Conservation (phyloP, 306 rosid species). For the Lotus japonicus region DNA sequence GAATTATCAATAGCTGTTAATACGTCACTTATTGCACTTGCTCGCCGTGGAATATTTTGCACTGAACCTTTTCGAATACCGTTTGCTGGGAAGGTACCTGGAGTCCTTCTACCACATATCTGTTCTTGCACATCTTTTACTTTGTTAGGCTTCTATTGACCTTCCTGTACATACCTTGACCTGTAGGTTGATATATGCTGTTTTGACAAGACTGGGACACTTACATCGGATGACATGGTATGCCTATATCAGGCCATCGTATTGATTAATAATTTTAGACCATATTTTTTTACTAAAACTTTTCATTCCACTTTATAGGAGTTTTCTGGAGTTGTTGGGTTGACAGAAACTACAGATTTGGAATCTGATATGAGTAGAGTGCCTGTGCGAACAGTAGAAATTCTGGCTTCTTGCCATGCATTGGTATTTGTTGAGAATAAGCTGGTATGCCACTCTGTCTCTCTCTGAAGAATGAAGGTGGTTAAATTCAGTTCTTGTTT, state of each 20-base stretch:
- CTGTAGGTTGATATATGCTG: constrained; percentile 98
- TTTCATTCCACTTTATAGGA: constrained; percentile 44
- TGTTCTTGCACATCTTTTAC: constrained; percentile 6
- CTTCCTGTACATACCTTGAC: constrained; percentile 17
- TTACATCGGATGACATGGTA: constrained; percentile 99
- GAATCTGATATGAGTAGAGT: constrained; percentile 67
- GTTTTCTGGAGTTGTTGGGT: constrained; percentile 86
- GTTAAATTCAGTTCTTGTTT: neutral
- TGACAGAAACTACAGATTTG: constrained; percentile 47
- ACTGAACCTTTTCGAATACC: constrained; percentile 99
- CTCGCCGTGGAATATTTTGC: constrained; percentile 91
- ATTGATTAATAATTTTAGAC: constrained; percentile 10
- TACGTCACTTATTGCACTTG: constrained; percentile 95
- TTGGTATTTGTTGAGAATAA: constrained; percentile 95
- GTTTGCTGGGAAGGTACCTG: constrained; percentile 96
- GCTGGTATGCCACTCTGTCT: constrained; percentile 53
- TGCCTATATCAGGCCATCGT: neutral
- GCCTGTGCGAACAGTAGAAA: constrained; percentile 70
- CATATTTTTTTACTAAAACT: neutral
- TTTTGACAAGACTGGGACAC: constrained; percentile 99
- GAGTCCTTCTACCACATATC: constrained; percentile 4
- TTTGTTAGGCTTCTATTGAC: constrained; percentile 4
- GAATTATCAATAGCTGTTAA: constrained; percentile 98
- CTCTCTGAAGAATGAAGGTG: neutral
- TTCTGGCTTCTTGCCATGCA: constrained; percentile 97